These are phyloP conservation scores for Staphylotrichum tortipilum DNA, from an alignment of 495 filamentous ascomycete species.

Conservation along the genomic window DNA sequence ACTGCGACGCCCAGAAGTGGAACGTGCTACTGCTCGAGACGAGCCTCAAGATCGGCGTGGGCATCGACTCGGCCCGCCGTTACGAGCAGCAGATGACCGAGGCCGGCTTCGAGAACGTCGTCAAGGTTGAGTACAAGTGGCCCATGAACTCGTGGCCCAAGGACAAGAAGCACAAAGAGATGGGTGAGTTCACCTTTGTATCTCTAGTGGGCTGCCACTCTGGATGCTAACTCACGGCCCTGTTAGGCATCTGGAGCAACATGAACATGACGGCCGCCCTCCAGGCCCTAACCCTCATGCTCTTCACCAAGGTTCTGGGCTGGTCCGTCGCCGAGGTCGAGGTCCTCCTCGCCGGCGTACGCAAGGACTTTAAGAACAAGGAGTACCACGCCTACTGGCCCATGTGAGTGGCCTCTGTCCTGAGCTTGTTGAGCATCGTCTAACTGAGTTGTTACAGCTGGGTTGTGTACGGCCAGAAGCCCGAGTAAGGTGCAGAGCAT, in stretches of 20 bases:
- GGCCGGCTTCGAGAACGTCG: conserved; percentile 9
- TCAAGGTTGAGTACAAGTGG: conserved; percentile 5
- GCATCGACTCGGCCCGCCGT: background rate
- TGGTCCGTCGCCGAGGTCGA: conserved; percentile 18
- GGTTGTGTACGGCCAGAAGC: background rate
- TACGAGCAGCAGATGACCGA: conserved; percentile 7
- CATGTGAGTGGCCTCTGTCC: background rate
- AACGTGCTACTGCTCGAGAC: conserved; percentile 3
- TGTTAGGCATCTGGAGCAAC: background rate
- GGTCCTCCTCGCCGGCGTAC: conserved; percentile 11
- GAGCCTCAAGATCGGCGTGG: background rate
- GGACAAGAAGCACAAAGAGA: conserved; percentile 9
- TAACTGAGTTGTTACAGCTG: background rate
- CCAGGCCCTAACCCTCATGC: conserved; percentile 10
- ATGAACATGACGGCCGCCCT: conserved; percentile 2
- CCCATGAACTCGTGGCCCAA: conserved; percentile 7
- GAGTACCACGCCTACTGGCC: conserved; percentile 19
- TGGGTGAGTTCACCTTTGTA: background rate
- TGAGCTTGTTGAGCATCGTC: background rate
- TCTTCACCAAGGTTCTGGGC: conserved; percentile 16
- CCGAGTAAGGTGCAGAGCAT: too few species aligned
- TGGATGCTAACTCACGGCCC: too few species aligned
- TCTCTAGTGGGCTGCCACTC: background rate
- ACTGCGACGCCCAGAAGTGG: background rate
- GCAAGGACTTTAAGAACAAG: conserved; percentile 16